These are phyloP conservation scores for Trichoderma sp. DNA, from an alignment of 2,329 filamentous ascomycete species.

Conservation along the genomic window DNA sequence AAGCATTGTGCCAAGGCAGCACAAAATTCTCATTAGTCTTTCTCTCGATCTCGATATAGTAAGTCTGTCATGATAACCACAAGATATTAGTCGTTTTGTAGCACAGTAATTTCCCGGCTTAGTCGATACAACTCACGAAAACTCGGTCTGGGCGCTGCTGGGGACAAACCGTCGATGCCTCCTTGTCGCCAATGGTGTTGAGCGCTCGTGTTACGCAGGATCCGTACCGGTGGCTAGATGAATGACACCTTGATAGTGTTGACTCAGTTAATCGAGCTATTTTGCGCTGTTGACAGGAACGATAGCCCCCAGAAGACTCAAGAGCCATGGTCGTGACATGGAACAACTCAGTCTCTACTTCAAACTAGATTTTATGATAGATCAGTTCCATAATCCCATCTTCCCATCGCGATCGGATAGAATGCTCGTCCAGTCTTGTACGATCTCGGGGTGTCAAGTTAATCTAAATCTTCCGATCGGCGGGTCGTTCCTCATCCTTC, in stretches of 20 bases:
- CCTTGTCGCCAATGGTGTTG: neutral
- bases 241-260: neutral
- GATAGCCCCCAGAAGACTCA: too few species aligned
- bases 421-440: neutral
- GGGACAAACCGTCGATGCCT: neutral
- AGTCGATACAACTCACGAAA: slow-evolving; percentile 8
- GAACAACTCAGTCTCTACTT: neutral
- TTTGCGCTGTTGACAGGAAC: neutral
- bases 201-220: neutral
- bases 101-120: slow-evolving; percentile 6
- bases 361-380: neutral
- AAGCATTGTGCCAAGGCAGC: neutral
- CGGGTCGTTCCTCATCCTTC: neutral
- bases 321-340: neutral
- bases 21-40: neutral
- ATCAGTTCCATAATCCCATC: neutral
- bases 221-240: neutral
- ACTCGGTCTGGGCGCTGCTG: neutral
- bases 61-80: neutral
- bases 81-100: neutral
- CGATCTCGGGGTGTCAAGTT: neutral
- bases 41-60: neutral
- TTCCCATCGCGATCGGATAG: neutral
- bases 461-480: neutral
- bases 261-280: neutral